Evolutionary conservation across 768 basidiomycete species (phyloP).

Genomic region (Pleurotus citrinopileatus): DNA sequence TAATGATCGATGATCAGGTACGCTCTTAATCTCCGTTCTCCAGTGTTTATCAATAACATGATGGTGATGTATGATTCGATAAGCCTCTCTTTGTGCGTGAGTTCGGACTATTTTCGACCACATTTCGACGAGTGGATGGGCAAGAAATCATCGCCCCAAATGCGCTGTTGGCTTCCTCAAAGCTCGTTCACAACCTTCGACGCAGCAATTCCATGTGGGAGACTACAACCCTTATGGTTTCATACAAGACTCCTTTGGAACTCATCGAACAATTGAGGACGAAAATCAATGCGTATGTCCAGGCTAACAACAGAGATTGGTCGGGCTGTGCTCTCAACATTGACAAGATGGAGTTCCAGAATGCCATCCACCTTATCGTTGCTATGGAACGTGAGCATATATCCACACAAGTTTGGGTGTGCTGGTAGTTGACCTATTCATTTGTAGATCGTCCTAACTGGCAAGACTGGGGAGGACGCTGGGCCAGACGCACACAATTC

Average conservation of each 20-base stretch:
- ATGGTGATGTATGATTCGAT: not conserved
- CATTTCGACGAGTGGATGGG: conserved; percentile 77
- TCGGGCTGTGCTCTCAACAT: conserved; percentile 61
- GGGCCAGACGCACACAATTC: conserved; percentile 70
- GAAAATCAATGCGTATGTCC: conserved; percentile 59
- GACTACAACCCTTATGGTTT: conserved; percentile 59
- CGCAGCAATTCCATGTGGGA: conserved; percentile 81
- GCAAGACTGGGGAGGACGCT: conserved; percentile 86
- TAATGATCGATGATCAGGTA: conserved; percentile 77
- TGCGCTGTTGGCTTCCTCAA: conserved; percentile 62
- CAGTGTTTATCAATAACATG: not conserved
- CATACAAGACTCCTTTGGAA: conserved; percentile 71
- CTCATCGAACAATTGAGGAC: conserved; percentile 61
- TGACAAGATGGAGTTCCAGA: conserved; percentile 79
- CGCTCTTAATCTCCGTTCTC: conserved; percentile 4
- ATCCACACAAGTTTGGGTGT: not conserved
- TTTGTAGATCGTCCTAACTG: conserved; percentile 69
- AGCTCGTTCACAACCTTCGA: conserved; percentile 76
- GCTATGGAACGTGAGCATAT: conserved; percentile 65
- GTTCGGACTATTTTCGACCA: conserved; percentile 78
- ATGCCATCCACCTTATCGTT: conserved; percentile 62
- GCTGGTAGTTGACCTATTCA: not conserved
- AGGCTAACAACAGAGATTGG: conserved; percentile 72
- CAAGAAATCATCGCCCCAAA: conserved; percentile 81
- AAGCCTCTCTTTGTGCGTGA: conserved; percentile 59